Conservation (phyloP, 2,329 filamentous ascomycete genomes). For the Botrytis porri region DNA sequence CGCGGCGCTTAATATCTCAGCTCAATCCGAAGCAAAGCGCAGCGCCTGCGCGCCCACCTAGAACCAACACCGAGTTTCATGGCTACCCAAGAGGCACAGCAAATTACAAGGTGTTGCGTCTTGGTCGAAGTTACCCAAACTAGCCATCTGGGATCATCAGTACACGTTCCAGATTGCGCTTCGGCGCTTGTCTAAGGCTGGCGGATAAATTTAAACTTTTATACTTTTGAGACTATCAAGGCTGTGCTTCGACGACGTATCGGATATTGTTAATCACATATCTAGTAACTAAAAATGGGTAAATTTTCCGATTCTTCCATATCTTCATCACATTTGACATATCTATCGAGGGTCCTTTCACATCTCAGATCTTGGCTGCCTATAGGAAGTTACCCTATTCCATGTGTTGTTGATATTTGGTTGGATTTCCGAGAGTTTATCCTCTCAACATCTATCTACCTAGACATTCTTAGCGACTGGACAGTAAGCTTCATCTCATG, state of each 20-base stretch:
- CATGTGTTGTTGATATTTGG: not conserved
- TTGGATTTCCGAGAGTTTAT: not conserved
- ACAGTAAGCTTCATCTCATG: not conserved
- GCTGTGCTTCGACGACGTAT: not conserved
- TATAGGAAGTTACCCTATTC: conserved; percentile 10
- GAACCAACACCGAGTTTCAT: not conserved
- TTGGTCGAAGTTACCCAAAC: not conserved
- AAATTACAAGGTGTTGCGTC: not conserved
- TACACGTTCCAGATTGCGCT: not conserved
- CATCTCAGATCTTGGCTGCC: not conserved
- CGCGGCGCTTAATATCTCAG: conserved; percentile 13
- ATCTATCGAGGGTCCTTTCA: not conserved
- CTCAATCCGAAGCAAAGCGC: not conserved
- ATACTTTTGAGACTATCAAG: not conserved
- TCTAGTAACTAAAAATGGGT: not conserved
- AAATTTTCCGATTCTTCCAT: not conserved
- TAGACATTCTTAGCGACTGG: not conserved
- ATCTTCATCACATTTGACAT: conserved; percentile 1
- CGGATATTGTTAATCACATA: not conserved
- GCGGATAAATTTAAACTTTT: not conserved
- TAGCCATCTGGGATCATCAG: not conserved
- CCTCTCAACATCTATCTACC: not conserved
- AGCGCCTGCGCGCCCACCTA: not conserved
- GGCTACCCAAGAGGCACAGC: conserved; percentile 4
- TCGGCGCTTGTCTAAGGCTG: conserved; percentile 6